Percentiles rank a stretch among this genome's conserved stretches.
These are phyloP conservation scores for Heterobasidion occidentale DNA, from an alignment of 1,284 basidiomycete genomes.

Conservation along the genomic window DNA sequence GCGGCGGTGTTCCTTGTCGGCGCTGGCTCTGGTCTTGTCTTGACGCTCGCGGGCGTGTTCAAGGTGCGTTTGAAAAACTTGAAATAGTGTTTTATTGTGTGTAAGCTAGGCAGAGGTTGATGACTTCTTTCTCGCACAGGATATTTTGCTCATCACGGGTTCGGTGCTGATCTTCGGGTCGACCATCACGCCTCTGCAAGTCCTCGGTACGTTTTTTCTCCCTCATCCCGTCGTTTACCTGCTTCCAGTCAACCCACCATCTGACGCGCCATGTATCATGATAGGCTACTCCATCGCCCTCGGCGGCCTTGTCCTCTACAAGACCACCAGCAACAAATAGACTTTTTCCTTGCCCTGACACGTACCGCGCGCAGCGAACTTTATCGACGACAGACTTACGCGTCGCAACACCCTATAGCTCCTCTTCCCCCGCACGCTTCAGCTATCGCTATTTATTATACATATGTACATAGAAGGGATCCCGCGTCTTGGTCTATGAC, in stretches of 20 bases:
- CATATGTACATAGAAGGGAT: too few relatives aligned
- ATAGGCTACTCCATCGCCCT: conserved; percentile 76
- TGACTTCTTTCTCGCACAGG: conserved; percentile 33
- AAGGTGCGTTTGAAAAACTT: conserved; percentile 45
- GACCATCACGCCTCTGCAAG: conserved; percentile 75
- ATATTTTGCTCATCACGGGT: conserved; percentile 89
- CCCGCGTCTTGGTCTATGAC: too few relatives aligned
- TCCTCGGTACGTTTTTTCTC: conserved; percentile 56
- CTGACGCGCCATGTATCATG: neutral
- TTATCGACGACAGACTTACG: too few relatives aligned
- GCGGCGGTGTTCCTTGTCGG: conserved; percentile 94
- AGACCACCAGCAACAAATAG: conserved; percentile 66
- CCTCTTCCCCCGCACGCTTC: too few relatives aligned
- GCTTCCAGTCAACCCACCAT: neutral
- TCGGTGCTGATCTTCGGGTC: conserved; percentile 82
- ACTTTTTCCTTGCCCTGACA: neutral
- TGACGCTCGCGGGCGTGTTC: conserved; percentile 94
- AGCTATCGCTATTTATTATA: too few relatives aligned
- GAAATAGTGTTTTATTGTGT: neutral
- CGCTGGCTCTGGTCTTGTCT: conserved; percentile 78
- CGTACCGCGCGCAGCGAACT: too few relatives aligned
- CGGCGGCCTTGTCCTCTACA: conserved; percentile 76
- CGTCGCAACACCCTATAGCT: too few relatives aligned
- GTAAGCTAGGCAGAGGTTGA: conserved; percentile 9
- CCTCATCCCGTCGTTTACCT: neutral